Evolutionary conservation across 2,329 filamentous ascomycete genomes (phyloP).

Genomic region (Purpureocillium takamizusanense): DNA sequence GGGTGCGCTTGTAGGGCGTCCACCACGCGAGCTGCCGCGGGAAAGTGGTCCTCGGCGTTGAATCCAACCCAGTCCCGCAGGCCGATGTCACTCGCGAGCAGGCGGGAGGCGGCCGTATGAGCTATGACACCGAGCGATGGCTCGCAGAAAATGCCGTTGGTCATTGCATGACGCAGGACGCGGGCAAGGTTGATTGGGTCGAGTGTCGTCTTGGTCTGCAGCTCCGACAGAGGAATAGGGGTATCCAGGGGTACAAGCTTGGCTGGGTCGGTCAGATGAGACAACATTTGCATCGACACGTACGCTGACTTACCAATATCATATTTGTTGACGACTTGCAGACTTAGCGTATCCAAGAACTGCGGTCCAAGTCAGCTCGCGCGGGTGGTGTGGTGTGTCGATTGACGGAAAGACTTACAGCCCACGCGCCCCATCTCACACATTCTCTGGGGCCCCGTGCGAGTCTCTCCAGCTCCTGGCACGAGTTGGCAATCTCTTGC

Average conservation of each 20-base stretch:
- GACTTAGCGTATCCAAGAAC: slow-evolving; percentile 40
- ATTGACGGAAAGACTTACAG: slow-evolving; percentile 24
- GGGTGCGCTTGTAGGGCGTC: slow-evolving; percentile 34
- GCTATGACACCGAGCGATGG: slow-evolving; percentile 38
- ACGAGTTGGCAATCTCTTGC: slow-evolving; percentile 37
- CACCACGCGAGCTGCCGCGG: slow-evolving; percentile 36
- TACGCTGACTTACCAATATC: slow-evolving; percentile 30
- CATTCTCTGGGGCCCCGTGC: slow-evolving; percentile 40
- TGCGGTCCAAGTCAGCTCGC: slow-evolving; percentile 12
- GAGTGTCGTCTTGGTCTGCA: slow-evolving; percentile 34
- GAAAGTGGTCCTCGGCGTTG: slow-evolving; percentile 44
- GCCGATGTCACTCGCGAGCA: slow-evolving; percentile 36
- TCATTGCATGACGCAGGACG: slow-evolving; percentile 47
- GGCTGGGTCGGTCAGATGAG: slow-evolving; percentile 20
- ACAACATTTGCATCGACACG: not conserved
- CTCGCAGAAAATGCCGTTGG: slow-evolving; percentile 46
- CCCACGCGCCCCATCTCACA: slow-evolving; percentile 44
- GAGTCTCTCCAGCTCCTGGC: slow-evolving; percentile 36
- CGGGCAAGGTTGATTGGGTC: slow-evolving; percentile 41
- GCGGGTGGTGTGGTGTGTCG: not conserved
- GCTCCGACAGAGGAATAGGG: slow-evolving; percentile 34
- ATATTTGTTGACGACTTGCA: slow-evolving; percentile 41
- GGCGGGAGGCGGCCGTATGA: slow-evolving; percentile 45
- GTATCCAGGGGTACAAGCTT: slow-evolving; percentile 38
- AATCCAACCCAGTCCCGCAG: slow-evolving; percentile 47